Percentiles rank a stretch among this genome's conserved stretches.
These are phyloP conservation scores for Solanum okadae DNA, from an alignment of 257 asterid species.

Conservation along the genomic window DNA sequence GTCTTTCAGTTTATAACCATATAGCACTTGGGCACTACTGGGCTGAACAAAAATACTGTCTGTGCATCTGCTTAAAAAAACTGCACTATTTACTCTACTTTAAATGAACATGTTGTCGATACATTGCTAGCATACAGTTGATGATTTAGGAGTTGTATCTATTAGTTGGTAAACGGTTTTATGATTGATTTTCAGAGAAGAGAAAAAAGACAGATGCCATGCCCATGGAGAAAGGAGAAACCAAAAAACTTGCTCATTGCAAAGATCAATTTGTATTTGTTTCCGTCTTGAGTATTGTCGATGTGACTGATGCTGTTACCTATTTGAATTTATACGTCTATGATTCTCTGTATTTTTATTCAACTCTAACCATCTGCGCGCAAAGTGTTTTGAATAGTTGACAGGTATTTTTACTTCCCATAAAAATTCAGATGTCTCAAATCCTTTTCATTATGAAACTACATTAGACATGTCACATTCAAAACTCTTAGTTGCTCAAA, in stretches of 20 bases:
- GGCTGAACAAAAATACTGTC: background rate
- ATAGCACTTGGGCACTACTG: background rate
- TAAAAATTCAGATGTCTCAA: background rate
- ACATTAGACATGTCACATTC: background rate
- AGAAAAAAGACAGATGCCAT: background rate
- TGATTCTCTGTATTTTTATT: too few relatives aligned
- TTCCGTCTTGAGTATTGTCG: background rate
- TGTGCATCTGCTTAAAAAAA: background rate
- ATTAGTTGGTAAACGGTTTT: background rate
- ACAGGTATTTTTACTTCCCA: background rate
- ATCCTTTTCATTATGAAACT: background rate
- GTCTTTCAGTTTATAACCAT: background rate
- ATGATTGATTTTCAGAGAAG: background rate
- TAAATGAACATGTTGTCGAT: background rate
- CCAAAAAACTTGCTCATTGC: background rate
- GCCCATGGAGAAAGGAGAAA: background rate
- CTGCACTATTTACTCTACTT: background rate
- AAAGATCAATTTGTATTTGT: background rate
- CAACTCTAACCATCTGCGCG: background rate
- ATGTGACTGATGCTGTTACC: background rate
- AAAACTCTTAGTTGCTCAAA: background rate
- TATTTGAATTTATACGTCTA: background rate
- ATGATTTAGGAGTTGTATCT: background rate
- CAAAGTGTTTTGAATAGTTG: too few relatives aligned
- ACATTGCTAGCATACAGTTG: background rate